phyloP scores from a whole-genome alignment of 2,329 filamentous ascomycete genomes.

The Aspergillus novofumigatus region DNA sequence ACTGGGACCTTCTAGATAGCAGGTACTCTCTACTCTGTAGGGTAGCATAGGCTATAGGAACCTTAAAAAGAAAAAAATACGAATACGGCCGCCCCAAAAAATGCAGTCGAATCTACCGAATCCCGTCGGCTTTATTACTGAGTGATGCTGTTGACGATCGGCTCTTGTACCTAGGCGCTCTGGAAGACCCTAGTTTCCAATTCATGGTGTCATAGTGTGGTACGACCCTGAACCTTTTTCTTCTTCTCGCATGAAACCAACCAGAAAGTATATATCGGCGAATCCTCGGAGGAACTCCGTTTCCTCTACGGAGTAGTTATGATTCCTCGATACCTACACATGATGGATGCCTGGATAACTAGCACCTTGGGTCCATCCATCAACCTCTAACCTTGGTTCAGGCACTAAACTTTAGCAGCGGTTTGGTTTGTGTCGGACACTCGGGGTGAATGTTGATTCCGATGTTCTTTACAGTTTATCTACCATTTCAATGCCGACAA shows the following conservation, averaged over 20 bases:
- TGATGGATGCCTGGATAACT: no score
- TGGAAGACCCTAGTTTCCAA: conserved; percentile 2
- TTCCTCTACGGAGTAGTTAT: not conserved
- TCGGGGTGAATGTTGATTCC: not conserved
- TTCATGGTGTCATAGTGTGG: no score
- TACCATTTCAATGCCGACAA: no score
- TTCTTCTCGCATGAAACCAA: not conserved
- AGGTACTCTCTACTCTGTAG: not conserved
- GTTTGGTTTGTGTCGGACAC: not conserved
- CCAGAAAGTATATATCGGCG: not conserved
- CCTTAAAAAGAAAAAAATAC: no score
- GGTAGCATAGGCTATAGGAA: no score
- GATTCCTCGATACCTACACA: not conserved
- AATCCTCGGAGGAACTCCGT: conserved; percentile 1
- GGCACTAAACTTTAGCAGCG: not conserved
- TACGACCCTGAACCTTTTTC: no score
- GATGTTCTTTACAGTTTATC: no score
- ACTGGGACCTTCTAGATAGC: not conserved
- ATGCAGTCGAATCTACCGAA: no score
- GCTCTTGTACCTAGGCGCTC: no score
- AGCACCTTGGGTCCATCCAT: not conserved
- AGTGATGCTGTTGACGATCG: not conserved
- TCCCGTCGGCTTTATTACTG: no score
- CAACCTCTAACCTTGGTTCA: conserved; percentile 5
- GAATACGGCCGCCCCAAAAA: not conserved